These are phyloP conservation scores for Backusella tarrabulga DNA, from an alignment of 192 early-diverging fungal species.

Conservation along the genomic window DNA sequence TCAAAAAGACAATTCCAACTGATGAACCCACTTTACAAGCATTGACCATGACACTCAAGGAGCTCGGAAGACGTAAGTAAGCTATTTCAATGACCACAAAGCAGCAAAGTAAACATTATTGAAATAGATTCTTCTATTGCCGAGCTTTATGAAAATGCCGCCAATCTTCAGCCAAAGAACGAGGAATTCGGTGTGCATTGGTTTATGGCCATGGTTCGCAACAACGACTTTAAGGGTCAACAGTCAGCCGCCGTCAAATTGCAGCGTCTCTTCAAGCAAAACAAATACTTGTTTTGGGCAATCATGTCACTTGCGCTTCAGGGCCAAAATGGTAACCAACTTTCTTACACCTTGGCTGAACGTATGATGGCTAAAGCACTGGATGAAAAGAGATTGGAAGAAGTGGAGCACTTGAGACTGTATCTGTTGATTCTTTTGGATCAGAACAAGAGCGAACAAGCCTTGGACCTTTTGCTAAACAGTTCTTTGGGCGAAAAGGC, in stretches of 20 bases:
- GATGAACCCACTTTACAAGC: conserved; percentile 65
- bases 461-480: conserved; percentile 58
- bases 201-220: conserved; percentile 83
- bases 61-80: conserved; percentile 49
- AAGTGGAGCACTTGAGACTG: conserved; percentile 79
- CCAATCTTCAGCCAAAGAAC: conserved; percentile 55
- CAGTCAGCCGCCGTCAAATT: conserved; percentile 79
- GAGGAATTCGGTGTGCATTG: conserved; percentile 72
- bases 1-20: conserved; percentile 57
- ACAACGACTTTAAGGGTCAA: conserved; percentile 61
- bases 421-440: conserved; percentile 71
- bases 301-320: conserved; percentile 79
- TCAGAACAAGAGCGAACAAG: conserved; percentile 68
- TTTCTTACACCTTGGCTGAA: conserved; percentile 73
- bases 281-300: conserved; percentile 87
- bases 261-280: conserved; percentile 74
- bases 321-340: conserved; percentile 34
- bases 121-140: conserved; percentile 63
- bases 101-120: not conserved
- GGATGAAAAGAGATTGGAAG: conserved; percentile 60
- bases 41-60: conserved; percentile 54
- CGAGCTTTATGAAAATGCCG: conserved; percentile 71
- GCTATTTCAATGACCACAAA: not conserved
- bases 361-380: conserved; percentile 81
- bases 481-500: conserved; percentile 61